Evolutionary conservation across 192 early-diverging fungal genomes (phyloP).

Genomic region (Podila clonocystis): DNA sequence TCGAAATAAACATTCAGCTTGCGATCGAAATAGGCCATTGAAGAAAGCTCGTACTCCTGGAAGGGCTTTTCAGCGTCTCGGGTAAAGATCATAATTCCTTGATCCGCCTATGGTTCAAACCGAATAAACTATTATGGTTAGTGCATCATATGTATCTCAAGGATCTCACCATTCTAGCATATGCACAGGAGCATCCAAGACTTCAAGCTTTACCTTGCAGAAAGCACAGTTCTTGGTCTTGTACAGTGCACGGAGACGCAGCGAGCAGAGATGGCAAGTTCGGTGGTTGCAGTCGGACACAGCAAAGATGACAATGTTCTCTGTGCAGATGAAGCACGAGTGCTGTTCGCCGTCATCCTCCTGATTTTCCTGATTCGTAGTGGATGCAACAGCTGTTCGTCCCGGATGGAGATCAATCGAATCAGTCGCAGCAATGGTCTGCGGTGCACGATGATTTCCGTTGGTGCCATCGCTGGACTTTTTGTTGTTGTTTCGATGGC

Average conservation of each 20-base stretch:
- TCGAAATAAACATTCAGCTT: conserved; percentile 82
- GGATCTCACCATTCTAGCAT: not conserved
- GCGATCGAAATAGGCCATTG: conserved; percentile 71
- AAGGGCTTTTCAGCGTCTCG: conserved; percentile 65
- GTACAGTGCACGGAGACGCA: conserved; percentile 90
- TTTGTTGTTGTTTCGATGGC: conserved; percentile 22
- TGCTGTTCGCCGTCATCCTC: conserved; percentile 54
- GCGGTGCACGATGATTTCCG: conserved; percentile 7
- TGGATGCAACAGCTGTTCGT: not conserved
- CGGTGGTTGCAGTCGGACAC: conserved; percentile 91
- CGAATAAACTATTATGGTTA: not conserved
- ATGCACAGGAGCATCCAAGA: not conserved
- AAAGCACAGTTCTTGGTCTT: conserved; percentile 86
- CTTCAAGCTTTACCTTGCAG: conserved; percentile 78
- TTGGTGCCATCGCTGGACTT: conserved; percentile 11
- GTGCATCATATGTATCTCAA: not conserved
- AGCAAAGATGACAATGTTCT: conserved; percentile 81
- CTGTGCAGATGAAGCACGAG: conserved; percentile 92
- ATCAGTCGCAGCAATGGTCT: conserved; percentile 45
- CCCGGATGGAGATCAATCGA: conserved; percentile 31
- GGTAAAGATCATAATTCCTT: conserved; percentile 82
- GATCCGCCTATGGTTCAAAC: conserved; percentile 70
- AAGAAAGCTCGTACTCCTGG: conserved; percentile 58
- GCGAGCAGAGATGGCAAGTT: conserved; percentile 93
- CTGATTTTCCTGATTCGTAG: conserved; percentile 1